These are phyloP conservation scores for Symbiodinium natans DNA, from an alignment of 73 alveolate species.

Conservation along the genomic window DNA sequence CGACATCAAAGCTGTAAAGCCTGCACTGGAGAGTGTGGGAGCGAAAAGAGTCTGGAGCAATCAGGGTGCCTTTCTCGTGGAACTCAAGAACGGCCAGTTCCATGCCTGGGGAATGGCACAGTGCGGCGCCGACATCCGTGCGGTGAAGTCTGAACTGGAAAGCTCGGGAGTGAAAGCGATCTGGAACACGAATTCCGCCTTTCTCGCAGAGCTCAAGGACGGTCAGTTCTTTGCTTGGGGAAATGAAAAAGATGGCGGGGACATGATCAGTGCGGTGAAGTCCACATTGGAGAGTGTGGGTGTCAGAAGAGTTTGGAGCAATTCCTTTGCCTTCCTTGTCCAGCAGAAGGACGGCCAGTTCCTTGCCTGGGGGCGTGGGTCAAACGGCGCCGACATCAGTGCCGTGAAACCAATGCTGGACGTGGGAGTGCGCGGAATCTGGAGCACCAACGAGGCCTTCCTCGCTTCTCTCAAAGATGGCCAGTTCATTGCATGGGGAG, in stretches of 20 bases:
- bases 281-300: not conserved
- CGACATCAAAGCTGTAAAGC: not conserved
- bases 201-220: not conserved
- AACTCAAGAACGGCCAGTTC: not conserved
- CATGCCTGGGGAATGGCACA: not conserved
- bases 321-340: not conserved
- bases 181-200: not conserved
- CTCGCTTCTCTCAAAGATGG: not conserved
- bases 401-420: not conserved
- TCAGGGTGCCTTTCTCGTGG: not conserved
- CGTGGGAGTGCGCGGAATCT: not conserved
- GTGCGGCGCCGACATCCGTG: not conserved
- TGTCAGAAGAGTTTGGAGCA: not conserved
- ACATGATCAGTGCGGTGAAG: conserved; percentile 11
- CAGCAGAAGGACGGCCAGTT: not conserved
- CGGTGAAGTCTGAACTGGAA: not conserved
- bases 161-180: not conserved
- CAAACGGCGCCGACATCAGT: not conserved
- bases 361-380: not conserved
- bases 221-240: not conserved
- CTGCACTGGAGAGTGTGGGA: not conserved
- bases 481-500: not conserved
- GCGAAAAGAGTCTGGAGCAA: not conserved
- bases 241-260: not conserved
- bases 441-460: not conserved